A percentile compares a stretch with the other conserved stretches of the same genome.
These are phyloP conservation scores for Phaseolus lunatus DNA, from an alignment of 306 rosid genomes.

Conservation along the genomic window DNA sequence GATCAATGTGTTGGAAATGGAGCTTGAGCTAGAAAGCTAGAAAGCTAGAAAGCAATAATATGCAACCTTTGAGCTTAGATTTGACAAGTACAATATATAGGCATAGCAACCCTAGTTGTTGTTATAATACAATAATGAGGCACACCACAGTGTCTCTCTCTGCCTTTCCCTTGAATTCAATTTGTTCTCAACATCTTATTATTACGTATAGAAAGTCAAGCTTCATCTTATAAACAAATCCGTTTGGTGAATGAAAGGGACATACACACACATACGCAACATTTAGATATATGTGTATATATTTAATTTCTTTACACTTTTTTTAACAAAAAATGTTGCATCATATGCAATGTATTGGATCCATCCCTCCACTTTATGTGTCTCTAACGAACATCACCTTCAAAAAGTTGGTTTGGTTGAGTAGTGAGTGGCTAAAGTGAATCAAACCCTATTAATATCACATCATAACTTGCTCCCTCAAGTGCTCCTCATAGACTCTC, in stretches of 20 bases:
- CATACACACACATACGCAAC: slow-evolving; percentile 31
- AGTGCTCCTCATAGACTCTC: slow-evolving; percentile 58
- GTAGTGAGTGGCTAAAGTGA: slow-evolving; percentile 51
- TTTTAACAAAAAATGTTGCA: slow-evolving; percentile 28
- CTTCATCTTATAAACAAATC: slow-evolving; percentile 48
- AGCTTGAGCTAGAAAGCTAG: too few species aligned
- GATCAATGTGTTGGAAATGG: slow-evolving; percentile 18
- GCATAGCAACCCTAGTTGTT: slow-evolving; percentile 22
- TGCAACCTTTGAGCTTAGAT: slow-evolving; percentile 43
- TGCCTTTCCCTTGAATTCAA: slow-evolving; percentile 35
- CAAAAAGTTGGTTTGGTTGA: slow-evolving; percentile 55
- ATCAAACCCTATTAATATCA: slow-evolving; percentile 41
- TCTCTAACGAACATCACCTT: slow-evolving; percentile 50
- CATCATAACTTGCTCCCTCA: slow-evolving; percentile 47
- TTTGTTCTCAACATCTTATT: slow-evolving; percentile 47
- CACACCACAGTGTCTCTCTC: too few species aligned
- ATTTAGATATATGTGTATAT: not conserved
- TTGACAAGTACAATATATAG: slow-evolving; percentile 45
- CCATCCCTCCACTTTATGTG: slow-evolving; percentile 38
- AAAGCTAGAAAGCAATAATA: slow-evolving; percentile 46
- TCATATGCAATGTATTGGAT: slow-evolving; percentile 17
- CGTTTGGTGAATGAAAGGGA: slow-evolving; percentile 68
- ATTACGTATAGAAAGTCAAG: slow-evolving; percentile 61
- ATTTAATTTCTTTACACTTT: slow-evolving; percentile 46
- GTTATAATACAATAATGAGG: slow-evolving; percentile 38